Evolutionary conservation across 176 grass and related monocot genomes (phyloP).

Genomic region (Phyllostachys edulis): DNA sequence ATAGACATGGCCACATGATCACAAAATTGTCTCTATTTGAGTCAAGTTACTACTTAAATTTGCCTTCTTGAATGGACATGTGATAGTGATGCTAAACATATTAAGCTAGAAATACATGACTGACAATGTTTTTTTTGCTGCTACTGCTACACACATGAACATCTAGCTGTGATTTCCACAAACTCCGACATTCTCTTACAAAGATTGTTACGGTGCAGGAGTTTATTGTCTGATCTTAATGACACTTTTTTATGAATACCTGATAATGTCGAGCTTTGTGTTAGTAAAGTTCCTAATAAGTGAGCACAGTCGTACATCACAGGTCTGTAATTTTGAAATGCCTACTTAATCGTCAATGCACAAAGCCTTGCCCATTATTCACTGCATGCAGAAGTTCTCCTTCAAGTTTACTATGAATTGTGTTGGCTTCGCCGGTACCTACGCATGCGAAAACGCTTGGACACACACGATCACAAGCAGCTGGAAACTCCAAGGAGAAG

Average conservation of each 20-base stretch:
- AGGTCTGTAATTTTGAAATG: neutral
- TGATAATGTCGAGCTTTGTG: neutral
- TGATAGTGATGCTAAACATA: neutral
- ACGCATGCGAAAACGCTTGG: too few species aligned
- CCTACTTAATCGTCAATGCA: neutral
- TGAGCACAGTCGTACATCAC: neutral
- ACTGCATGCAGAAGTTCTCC: neutral
- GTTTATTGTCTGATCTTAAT: neutral
- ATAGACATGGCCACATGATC: neutral
- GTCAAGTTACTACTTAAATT: neutral
- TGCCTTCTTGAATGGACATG: neutral
- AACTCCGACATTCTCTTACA: neutral
- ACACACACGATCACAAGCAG: too few species aligned
- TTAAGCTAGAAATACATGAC: neutral
- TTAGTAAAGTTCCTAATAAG: neutral
- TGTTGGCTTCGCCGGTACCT: too few species aligned
- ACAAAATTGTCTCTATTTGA: neutral
- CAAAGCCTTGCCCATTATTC: neutral
- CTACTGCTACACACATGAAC: neutral
- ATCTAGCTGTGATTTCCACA: neutral
- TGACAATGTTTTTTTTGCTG: too few species aligned
- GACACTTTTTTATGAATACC: neutral
- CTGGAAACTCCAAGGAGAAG: too few species aligned
- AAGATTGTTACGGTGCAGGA: neutral
- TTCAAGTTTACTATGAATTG: too few species aligned